Evolutionary conservation across 2,329 filamentous ascomycete genomes (phyloP).

Genomic region (Xylariaceae sp.): DNA sequence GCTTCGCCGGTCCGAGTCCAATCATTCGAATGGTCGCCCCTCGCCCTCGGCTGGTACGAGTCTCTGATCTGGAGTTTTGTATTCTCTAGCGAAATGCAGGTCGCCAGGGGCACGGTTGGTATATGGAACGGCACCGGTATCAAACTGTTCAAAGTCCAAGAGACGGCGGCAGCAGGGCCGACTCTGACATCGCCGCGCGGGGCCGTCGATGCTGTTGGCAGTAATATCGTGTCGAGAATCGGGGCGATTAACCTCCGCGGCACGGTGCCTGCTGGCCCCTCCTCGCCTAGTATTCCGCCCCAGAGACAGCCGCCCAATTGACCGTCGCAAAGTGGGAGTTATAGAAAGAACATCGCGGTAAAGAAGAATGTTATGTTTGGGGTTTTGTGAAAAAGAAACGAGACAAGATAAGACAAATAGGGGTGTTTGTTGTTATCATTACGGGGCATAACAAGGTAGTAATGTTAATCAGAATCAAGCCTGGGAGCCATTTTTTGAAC

Average conservation of each 20-base stretch:
- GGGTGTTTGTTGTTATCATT: no score
- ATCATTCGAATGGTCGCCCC: conserved; percentile 87
- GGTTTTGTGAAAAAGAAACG: not conserved
- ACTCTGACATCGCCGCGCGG: conserved; percentile 79
- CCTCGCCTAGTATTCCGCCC: conserved; percentile 13
- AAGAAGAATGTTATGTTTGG: not conserved
- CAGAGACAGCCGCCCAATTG: conserved; percentile 11
- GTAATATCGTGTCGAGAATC: conserved; percentile 80
- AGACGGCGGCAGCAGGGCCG: conserved; percentile 72
- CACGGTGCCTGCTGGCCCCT: conserved; percentile 13
- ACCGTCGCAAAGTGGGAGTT: not conserved
- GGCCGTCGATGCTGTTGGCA: conserved; percentile 88
- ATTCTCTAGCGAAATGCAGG: conserved; percentile 83
- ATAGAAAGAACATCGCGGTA: not conserved
- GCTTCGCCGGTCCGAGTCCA: conserved; percentile 71
- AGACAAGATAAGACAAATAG: no score
- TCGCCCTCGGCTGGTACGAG: conserved; percentile 93
- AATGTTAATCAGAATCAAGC: no score
- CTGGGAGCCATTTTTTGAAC: no score
- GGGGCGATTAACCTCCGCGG: conserved; percentile 70
- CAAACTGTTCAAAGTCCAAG: conserved; percentile 83
- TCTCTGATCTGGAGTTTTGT: conserved; percentile 90
- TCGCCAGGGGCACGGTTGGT: conserved; percentile 79
- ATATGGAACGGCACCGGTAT: conserved; percentile 92
- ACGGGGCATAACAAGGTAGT: no score